Base-by-base conservation (phyloP, 768 basidiomycete species). In the Omphalotus guepiniiformis region DNA sequence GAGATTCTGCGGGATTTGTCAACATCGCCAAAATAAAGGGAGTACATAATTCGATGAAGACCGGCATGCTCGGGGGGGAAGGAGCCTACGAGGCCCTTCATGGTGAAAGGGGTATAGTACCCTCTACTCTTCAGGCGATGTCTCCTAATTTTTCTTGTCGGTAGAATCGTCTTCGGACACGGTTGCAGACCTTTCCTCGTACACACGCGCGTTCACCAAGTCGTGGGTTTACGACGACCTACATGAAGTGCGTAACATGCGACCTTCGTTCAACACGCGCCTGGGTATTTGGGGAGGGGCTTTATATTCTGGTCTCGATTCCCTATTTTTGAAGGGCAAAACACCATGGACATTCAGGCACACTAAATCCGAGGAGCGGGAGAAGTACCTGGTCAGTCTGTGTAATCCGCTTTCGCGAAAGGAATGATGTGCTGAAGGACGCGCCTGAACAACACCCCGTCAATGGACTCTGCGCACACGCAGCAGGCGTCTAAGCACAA, bases 41-140 rank as follows among this genome's bases (percentile, higher is more conserved):
- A 12, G 95, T 94, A 0, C 96, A 98, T 63, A 98, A 94, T 50
- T 93, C 95, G 2, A 98, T 99, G 96, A 94, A 98, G 75, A 91
- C 87, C 29, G 96, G 96, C 23, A 97, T 97, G 87, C 74, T 98
- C 16, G 95, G 93, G 23, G 95, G 92, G 1, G 94, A 99, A 63
- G 76, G 88, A 0, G 90, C 90, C 0, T 93, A 74, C 55, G 74
- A 82, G 4, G 77, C 77, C 3, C 66, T 95, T 41, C 65, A 69
- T 6, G 21, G 4, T 11, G 23, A 38, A 21, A 11, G 11, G 15
- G 9, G n/a, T 27, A 13, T 22, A 7, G 41, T 22, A 9, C n/a
- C n/a, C 29, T 22, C 16, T 12, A 11, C 13, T 11, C 11, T 7
- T 27, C 11, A 21, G 16, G 25, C 6, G 19, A 21, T 16, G 9